phyloP scores from a whole-genome alignment of 192 early-diverging fungal species.

The Entophlyctis luteolus region DNA sequence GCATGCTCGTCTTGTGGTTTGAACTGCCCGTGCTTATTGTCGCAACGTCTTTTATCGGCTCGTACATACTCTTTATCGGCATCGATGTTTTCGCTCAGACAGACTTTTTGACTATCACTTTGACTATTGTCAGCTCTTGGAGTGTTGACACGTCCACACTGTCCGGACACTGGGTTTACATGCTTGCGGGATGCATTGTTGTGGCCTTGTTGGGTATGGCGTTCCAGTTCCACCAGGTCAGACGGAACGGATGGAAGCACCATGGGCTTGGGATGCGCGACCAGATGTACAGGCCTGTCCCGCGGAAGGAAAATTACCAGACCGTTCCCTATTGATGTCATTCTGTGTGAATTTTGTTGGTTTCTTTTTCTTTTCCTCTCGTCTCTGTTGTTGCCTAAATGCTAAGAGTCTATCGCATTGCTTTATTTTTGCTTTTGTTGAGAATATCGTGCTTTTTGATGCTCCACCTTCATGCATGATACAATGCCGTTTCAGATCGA shows the following conservation, averaged over 20 bases:
- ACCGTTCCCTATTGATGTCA: not conserved
- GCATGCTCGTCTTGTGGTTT: constrained; percentile 28
- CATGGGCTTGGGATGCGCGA: not conserved
- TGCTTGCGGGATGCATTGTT: constrained; percentile 1
- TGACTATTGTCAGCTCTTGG: not conserved
- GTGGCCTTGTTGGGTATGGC: constrained; percentile 15
- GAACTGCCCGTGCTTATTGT: constrained; percentile 40
- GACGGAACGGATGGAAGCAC: not conserved
- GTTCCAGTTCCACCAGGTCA: not conserved
- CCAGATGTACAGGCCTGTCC: not conserved
- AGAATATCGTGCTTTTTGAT: too few relatives aligned
- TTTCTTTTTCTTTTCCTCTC: too few relatives aligned
- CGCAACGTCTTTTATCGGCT: constrained; percentile 43
- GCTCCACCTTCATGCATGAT: too few relatives aligned
- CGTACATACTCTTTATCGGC: constrained; percentile 50
- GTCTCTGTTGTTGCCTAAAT: too few relatives aligned
- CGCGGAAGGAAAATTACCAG: not conserved
- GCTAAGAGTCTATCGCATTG: too few relatives aligned
- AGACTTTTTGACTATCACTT: constrained; percentile 32
- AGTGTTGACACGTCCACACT: not conserved
- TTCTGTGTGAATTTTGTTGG: too few relatives aligned
- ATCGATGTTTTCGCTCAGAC: constrained; percentile 56
- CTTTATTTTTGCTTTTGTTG: too few relatives aligned
- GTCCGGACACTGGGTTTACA: not conserved
- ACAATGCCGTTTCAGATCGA: too few relatives aligned